Conservation (phyloP, 495 filamentous ascomycete species). For the Penicillium diatomitis region DNA sequence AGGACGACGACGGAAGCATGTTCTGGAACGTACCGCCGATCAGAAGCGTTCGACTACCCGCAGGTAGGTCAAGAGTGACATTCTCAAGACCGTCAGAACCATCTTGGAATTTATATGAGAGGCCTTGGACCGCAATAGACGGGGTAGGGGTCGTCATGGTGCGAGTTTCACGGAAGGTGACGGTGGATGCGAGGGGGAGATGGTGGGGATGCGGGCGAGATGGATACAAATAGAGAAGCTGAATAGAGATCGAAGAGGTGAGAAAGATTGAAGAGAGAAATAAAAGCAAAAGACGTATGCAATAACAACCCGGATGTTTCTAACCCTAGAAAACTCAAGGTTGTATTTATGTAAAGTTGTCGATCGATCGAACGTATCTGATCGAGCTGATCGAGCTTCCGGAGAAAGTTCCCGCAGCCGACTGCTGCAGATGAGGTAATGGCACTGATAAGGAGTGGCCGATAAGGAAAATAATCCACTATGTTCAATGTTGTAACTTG, state of each 20-base stretch:
- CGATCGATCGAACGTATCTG: too few species aligned
- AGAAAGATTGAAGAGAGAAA: conserved; percentile 6
- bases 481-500: not conserved
- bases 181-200: too few species aligned
- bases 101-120: conserved; percentile 87
- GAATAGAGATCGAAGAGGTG: not conserved
- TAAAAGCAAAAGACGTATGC: not conserved
- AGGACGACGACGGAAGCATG: not conserved
- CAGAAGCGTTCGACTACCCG: conserved; percentile 77
- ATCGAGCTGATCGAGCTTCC: too few species aligned
- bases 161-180: not conserved
- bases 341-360: too few species aligned
- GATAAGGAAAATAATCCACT: conserved; percentile 7
- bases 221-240: too few species aligned
- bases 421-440: conserved; percentile 15
- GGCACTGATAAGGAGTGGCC: conserved; percentile 1
- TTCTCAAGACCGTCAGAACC: conserved; percentile 60
- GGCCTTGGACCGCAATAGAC: conserved; percentile 58
- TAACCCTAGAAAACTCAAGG: too few species aligned
- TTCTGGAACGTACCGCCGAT: conserved; percentile 59
- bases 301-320: not conserved
- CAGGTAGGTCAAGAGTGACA: conserved; percentile 65
- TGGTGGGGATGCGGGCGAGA: too few species aligned
- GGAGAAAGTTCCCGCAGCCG: not conserved
- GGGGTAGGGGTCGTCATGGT: conserved; percentile 19